Evolutionary conservation across 2,329 filamentous ascomycete genomes (phyloP), one percentile per base, ranked within the genome.

Genomic region (Fusarium sambucinum): DNA sequence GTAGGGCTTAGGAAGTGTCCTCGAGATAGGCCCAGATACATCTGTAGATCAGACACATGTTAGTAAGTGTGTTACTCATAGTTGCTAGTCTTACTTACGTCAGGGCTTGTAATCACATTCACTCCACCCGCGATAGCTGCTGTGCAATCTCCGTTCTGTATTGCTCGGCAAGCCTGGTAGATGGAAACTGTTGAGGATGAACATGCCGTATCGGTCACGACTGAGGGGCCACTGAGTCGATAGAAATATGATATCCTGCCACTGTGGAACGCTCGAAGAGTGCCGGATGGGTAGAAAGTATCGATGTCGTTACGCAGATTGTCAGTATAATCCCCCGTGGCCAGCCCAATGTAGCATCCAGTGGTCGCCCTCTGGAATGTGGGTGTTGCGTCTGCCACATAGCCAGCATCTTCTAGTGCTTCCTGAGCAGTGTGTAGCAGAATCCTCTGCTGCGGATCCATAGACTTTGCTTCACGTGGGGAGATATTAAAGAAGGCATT

Each of bases 401-500:
- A 42, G 3, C 54, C 54, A 29, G 54, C 54, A n/a, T 51, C 45
- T 12, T 56, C 54, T 1, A 56, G 44, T 14, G 54, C 54, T 19
- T 42, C 44, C 1, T 56, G 45, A 3, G 37, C 54, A 14, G 37
- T 4, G 12, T 42, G 54, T 4, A 56, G 45, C 2, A 51, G 21
- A 8, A 56, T 14, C 6, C 54, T 41, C 37, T 56, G 54, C 17
- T 50, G 44, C 0, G 54, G 54, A 33, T 56, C 54, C 44, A 51
- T 56, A 1, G 44, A 51, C 23, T 42, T 56, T 13, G 54, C 54
- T 35, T 56, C 54, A 1, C 45, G 35, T 1, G 54, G 54, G 7
- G 54, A 56, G 7, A 56, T 56, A 14, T 56, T 50, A 29, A 56
- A 56, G 37, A 56, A 56, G 17, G 21, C 6, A 33, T 50, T 56